Evolutionary conservation across 768 basidiomycete species (phyloP), one percentile per base, ranked within the genome.

Genomic region (Floccularia luteovirens): DNA sequence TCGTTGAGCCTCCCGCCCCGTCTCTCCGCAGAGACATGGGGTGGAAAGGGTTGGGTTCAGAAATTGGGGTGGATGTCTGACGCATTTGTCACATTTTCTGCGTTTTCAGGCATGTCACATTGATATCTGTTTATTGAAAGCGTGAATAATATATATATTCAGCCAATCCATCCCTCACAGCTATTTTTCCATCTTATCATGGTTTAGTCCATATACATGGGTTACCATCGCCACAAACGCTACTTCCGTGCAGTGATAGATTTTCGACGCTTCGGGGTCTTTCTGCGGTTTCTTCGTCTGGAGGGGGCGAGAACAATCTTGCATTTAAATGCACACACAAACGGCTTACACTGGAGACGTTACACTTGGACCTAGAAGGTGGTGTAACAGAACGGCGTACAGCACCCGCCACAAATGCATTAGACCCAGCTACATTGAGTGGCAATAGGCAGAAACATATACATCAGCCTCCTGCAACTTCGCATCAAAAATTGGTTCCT

Each of bases 221-320:
- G 3, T 69, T 94, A 16, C 92, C 96, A 2, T 69, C 79, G 3
- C 77, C 79, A 0, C 77, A 81, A 41, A 77, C 81, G 19, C 70
- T 92, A 28, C 63, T 84, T 20, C 69, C 93, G 0, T 77, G 88
- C 0, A 90, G 90, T 43, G 83, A 91, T 49, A 82, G 76, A 48
- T 79, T 79, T 45, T 98, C 93, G 4, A 70, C 75, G 4, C 69
- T 99, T 32, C 82, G 94, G 8, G 92, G 90, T 10, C 65, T 94
- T 35, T 75, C 74, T 31, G 71, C 75, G 1, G 70, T 76, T 17
- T 63, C 69, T 24, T 63, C 64, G 2, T 64, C 62, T 5, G 82
- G 80, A 0, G 78, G 79, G n/a, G 87, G 92, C 5, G 93, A 97
- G 58, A 98, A 98, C 61, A 97, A 98, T 52, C 71, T 99, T 5